phyloP scores from a whole-genome alignment of 2,329 filamentous ascomycete species.

The Pestalotiopsis sp. region DNA sequence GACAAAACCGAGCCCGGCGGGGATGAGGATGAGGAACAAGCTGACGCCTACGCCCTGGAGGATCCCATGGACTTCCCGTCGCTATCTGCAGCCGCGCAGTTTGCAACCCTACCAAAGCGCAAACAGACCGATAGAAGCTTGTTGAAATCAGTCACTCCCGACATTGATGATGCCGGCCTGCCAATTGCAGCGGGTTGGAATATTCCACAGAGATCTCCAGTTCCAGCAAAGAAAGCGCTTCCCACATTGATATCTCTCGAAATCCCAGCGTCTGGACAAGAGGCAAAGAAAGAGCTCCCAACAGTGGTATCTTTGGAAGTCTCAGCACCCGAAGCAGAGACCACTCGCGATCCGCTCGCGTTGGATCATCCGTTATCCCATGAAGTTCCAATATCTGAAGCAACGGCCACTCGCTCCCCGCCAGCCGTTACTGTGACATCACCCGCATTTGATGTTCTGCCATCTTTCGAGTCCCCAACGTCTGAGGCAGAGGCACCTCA shows the following conservation, averaged over 20 bases:
- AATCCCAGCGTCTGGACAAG: neutral
- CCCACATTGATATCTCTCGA: no score
- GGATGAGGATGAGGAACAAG: neutral
- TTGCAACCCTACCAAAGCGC: neutral
- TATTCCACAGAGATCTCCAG: neutral
- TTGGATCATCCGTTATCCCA: no score
- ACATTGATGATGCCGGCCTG: neutral
- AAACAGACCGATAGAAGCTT: neutral
- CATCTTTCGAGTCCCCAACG: neutral
- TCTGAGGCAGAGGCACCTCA: neutral
- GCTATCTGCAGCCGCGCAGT: neutral
- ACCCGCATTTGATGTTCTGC: neutral
- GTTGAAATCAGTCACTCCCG: neutral
- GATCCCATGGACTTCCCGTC: neutral
- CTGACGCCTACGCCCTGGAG: neutral
- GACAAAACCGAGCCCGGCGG: neutral
- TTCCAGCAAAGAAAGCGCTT: neutral
- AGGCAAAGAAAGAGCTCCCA: neutral
- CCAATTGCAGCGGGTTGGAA: neutral
- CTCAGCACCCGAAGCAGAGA: no score
- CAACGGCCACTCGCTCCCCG: no score
- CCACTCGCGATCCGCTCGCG: no score
- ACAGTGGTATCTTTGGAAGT: no score
- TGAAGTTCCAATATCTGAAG: no score
- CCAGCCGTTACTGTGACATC: no score